These are phyloP conservation scores for Euphorbia corollata DNA, from an alignment of 441 rosid species.

Conservation along the genomic window DNA sequence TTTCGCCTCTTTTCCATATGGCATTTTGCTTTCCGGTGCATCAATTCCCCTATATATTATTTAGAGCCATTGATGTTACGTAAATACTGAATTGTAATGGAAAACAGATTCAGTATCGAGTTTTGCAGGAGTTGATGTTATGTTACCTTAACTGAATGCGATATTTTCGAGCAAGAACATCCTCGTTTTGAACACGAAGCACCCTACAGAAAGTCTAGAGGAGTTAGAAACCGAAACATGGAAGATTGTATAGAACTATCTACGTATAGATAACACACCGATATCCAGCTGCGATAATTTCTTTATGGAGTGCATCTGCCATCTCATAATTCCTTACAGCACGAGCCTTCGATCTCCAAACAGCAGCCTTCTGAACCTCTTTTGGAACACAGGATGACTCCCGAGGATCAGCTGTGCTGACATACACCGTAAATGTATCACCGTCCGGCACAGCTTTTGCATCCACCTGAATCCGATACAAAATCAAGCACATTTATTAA, in stretches of 20 bases:
- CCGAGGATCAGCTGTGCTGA: slow-evolving; percentile 41
- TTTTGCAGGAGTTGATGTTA: too few relatives aligned
- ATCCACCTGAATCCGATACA: slow-evolving; percentile 47
- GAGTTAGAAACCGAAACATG: too few relatives aligned
- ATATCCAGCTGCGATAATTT: slow-evolving; percentile 59
- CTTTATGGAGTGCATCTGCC: slow-evolving; percentile 65
- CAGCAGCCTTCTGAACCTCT: slow-evolving; percentile 50
- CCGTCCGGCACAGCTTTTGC: slow-evolving; percentile 69
- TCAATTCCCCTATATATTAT: slow-evolving; percentile 72
- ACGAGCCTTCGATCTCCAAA: slow-evolving; percentile 49
- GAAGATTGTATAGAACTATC: too few relatives aligned
- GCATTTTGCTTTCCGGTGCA: slow-evolving; percentile 73
- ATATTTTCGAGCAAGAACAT: too few relatives aligned
- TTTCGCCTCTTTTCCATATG: slow-evolving; percentile 60
- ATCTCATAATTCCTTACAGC: slow-evolving; percentile 38
- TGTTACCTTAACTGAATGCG: too few relatives aligned
- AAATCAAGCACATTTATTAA: slow-evolving; percentile 3
- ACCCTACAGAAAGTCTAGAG: too few relatives aligned
- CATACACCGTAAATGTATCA: slow-evolving; percentile 67
- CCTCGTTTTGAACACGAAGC: too few relatives aligned
- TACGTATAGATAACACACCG: slow-evolving; percentile 28
- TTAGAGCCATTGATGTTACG: too few relatives aligned
- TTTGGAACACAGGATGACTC: slow-evolving; percentile 55
- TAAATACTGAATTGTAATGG: too few relatives aligned
- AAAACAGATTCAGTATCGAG: too few relatives aligned